Evolutionary conservation across 73 alveolate species (phyloP).

Genomic region (Paramecium biaurelia): DNA sequence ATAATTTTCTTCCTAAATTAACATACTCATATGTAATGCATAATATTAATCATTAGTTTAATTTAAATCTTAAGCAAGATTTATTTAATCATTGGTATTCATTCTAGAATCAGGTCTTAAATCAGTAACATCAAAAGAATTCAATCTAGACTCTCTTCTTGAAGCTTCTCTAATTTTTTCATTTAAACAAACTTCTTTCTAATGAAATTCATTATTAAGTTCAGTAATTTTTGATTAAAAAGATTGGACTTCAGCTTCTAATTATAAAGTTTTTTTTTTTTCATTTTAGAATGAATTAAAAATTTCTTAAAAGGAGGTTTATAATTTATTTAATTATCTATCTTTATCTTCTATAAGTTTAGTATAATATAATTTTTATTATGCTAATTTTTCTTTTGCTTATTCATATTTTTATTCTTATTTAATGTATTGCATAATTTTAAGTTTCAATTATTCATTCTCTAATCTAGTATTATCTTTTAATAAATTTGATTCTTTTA

Average conservation of each 20-base stretch:
- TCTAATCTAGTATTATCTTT: neutral
- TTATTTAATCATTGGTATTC: neutral
- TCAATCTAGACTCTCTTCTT: neutral
- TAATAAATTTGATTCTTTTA: neutral
- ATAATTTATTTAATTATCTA: neutral
- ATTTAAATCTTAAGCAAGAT: neutral
- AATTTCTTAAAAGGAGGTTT: neutral
- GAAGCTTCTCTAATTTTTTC: constrained; percentile 43
- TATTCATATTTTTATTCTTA: neutral
- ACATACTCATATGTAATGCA: neutral
- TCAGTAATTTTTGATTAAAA: constrained; percentile 5
- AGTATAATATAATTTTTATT: neutral
- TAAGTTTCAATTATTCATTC: constrained; percentile 26
- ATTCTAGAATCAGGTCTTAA: neutral
- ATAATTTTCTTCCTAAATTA: neutral
- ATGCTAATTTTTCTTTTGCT: neutral
- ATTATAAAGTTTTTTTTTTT: neutral
- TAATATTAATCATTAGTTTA: neutral
- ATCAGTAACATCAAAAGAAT: constrained; percentile 2
- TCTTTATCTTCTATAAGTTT: constrained; percentile 25
- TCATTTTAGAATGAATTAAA: neutral
- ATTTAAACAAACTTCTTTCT: neutral
- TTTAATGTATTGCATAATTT: neutral
- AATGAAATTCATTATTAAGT: neutral
- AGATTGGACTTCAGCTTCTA: neutral